Evolutionary conservation across 768 basidiomycete genomes (phyloP).

Genomic region (Mycena galopus): DNA sequence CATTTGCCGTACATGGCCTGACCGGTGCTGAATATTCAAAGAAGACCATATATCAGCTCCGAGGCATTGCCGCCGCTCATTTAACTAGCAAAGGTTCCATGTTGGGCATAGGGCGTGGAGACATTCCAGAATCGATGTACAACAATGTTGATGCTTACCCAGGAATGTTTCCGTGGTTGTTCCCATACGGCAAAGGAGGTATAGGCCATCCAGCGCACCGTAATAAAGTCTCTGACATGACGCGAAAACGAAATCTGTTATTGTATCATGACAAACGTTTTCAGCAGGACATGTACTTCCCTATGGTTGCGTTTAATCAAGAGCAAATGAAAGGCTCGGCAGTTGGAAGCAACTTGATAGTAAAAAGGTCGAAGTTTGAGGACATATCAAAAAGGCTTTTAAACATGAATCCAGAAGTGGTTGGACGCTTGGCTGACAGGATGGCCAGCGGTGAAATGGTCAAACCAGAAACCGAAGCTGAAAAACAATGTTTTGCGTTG

Average conservation of each 20-base stretch:
- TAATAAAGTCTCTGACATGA: too few species aligned
- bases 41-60: not conserved
- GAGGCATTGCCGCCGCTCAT: not conserved
- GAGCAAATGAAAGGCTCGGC: constrained; percentile 50
- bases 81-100: not conserved
- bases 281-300: constrained; percentile 43
- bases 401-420: constrained; percentile 38
- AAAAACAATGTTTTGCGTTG: constrained; percentile 52
- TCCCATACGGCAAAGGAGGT: not conserved
- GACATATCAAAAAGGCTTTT: constrained; percentile 41
- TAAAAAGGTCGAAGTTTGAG: constrained; percentile 43
- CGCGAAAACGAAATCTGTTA: constrained; percentile 40
- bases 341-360: constrained; percentile 44
- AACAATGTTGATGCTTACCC: not conserved
- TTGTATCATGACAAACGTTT: constrained; percentile 50
- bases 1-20: not conserved
- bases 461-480: constrained; percentile 43
- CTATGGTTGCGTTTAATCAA: constrained; percentile 55
- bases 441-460: constrained; percentile 43
- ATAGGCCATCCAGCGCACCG: too few species aligned
- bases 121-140: not conserved
- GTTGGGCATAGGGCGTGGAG: not conserved
- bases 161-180: constrained; percentile 42
- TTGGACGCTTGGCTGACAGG: constrained; percentile 37
- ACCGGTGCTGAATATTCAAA: not conserved